Evolutionary conservation across 192 early-diverging fungal species (phyloP), one percentile per base, ranked within the genome.

Genomic region (Podila epicladia): DNA sequence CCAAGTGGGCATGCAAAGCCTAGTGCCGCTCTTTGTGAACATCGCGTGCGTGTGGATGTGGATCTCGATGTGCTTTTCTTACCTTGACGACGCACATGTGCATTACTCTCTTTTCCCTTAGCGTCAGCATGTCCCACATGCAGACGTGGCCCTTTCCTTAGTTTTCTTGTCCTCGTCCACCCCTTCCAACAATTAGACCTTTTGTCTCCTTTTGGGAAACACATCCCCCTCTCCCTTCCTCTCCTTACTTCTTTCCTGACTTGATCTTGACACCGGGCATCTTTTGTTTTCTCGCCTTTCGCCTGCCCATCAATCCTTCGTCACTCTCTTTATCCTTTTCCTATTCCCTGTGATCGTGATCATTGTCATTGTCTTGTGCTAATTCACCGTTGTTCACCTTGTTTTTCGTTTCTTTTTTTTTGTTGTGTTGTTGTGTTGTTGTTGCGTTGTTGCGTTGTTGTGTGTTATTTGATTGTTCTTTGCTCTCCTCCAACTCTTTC

Each of bases 401-500:
- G n/a, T n/a, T n/a, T n/a, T n/a, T 60, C 58, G 33, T 7, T 33
- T 33, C 3, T 33, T 33, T 60, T 32, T 15, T 8, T 32, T 29
- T 29, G 15, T 15, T 29, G 22, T 15, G 3, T 24, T 22, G 24
- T 55, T 24, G 33, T 63, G 37, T 33, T 33, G 12, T 20, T 20
- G 28, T 24, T 17, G 24, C n/a, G n/a, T 24, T 22, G 24, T 55
- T 24, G 33, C 45, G 37, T 33, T 33, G 12, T 20, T 33, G 17
- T 37, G n/a, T n/a, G n/a, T n/a, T n/a, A n/a, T n/a, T n/a, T n/a
- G n/a, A n/a, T 38, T 35, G 35, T 63, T 22, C 62, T 35, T 29
- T n/a, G 31, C 62, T 61, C 22, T 61, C 29, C 31, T 60, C 59
- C 15, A 26, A 0, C 66, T 38, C 65, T 31, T 67, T 53, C 12